phyloP scores from a whole-genome alignment of 1,139 yeast species.

The Sugiyamaella pinicola region DNA sequence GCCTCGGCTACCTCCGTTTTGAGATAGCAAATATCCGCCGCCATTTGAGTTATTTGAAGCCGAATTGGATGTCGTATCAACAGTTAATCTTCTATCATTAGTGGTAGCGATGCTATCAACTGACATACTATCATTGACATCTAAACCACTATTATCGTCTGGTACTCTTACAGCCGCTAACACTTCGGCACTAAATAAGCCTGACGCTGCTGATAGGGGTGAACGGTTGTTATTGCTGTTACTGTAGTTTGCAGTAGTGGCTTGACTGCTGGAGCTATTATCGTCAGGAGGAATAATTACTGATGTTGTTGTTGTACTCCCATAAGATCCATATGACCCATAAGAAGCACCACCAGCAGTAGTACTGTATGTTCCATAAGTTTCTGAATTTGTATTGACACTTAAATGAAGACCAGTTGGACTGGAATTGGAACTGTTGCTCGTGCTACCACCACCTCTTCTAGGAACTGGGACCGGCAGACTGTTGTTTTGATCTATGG shows the following conservation, averaged over 20 bases:
- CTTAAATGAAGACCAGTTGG: constrained; percentile 10
- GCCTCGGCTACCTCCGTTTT: constrained; percentile 11
- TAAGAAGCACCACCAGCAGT: constrained; percentile 9
- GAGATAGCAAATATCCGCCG: constrained; percentile 2
- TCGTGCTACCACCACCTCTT: neutral
- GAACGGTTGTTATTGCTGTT: constrained; percentile 18
- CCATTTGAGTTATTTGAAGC: constrained; percentile 1
- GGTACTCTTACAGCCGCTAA: constrained; percentile 43
- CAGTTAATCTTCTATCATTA: constrained; percentile 13
- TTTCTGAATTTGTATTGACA: constrained; percentile 14
- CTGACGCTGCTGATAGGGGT: constrained; percentile 30
- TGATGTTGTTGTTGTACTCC: neutral
- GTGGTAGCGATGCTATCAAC: constrained; percentile 13
- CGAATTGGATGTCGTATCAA: constrained; percentile 12
- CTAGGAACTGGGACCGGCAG: constrained; percentile 13
- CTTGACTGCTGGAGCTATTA: neutral
- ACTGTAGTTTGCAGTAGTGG: too few species aligned
- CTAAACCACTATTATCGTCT: constrained; percentile 15
- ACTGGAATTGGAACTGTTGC: constrained; percentile 6
- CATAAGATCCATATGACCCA: constrained; percentile 8
- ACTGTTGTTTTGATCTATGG: neutral
- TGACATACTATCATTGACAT: constrained; percentile 5
- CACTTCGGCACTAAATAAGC: constrained; percentile 45
- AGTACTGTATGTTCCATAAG: constrained; percentile 7
- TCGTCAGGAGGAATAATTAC: constrained; percentile 4